Evolutionary conservation across 2,329 filamentous ascomycete species (phyloP).

Genomic region (Dothistroma pini): DNA sequence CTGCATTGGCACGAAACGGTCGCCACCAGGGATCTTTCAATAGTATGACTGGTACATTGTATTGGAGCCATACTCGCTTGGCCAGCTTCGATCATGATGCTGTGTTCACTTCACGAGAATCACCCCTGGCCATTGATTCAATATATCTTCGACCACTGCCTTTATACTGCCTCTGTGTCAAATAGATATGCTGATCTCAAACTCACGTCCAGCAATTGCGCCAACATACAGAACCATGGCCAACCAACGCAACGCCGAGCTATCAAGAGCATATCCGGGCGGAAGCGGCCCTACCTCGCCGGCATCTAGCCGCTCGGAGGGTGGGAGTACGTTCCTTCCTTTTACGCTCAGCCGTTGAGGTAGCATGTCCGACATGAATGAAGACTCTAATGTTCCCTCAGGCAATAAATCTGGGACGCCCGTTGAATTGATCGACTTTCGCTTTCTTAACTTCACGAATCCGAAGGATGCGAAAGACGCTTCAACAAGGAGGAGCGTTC

Average conservation of each 20-base stretch:
- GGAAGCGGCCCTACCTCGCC: constrained; percentile 26
- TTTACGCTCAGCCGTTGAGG: constrained; percentile 8
- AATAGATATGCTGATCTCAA: constrained; percentile 10
- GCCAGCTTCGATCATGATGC: constrained; percentile 24
- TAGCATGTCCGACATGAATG: constrained; percentile 15
- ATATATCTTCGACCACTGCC: constrained; percentile 13
- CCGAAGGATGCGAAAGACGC: constrained; percentile 34
- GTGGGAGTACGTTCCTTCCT: constrained; percentile 21
- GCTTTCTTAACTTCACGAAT: constrained; percentile 36
- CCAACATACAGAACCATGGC: constrained; percentile 19
- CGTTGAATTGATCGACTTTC: constrained; percentile 30
- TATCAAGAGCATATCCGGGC: constrained; percentile 25
- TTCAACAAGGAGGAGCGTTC: constrained; percentile 33
- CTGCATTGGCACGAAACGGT: constrained; percentile 29
- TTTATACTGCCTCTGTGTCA: constrained; percentile 14
- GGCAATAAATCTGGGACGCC: constrained; percentile 25
- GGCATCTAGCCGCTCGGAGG: constrained; percentile 27
- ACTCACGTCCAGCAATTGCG: constrained; percentile 7
- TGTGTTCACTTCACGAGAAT: constrained; percentile 25
- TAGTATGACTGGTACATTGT: constrained; percentile 28
- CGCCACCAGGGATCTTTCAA: constrained; percentile 30
- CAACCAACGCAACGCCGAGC: constrained; percentile 32
- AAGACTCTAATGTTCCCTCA: constrained; percentile 16
- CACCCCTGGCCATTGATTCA: constrained; percentile 24
- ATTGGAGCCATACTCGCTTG: constrained; percentile 29